A percentile compares a stretch with the other conserved stretches of the same genome.
Evolutionary conservation across 208 protist genomes (phyloP).

Genomic region (Balamuthia mandrillaris): DNA sequence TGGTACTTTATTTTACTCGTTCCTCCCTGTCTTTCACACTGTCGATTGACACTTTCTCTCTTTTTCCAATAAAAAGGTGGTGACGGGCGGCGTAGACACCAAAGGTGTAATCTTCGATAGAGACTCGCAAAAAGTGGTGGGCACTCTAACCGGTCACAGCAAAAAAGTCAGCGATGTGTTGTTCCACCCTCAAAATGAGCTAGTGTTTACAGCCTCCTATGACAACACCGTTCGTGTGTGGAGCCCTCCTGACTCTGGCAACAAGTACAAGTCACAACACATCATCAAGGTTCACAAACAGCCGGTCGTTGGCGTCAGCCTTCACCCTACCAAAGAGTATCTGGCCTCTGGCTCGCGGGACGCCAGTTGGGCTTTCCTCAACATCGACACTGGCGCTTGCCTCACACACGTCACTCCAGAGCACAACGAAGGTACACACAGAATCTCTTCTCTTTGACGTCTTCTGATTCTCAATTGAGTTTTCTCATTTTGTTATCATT

Average conservation of each 20-base stretch:
- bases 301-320: constrained; percentile 52
- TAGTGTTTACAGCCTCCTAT: constrained; percentile 55
- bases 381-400: constrained; percentile 52
- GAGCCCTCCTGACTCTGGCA: neutral
- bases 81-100: constrained; percentile 64
- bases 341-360: constrained; percentile 64
- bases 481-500: neutral
- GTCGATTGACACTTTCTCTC: no score
- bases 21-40: neutral
- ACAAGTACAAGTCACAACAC: neutral
- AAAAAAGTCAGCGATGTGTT: constrained; percentile 51
- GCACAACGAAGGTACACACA: neutral
- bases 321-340: constrained; percentile 71
- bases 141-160: constrained; percentile 45
- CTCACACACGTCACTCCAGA: neutral
- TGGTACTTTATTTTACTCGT: neutral
- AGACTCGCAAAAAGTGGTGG: neutral
- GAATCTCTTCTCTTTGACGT: neutral
- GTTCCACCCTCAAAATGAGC: constrained; percentile 58
- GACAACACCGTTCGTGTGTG: constrained; percentile 66
- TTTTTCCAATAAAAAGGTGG: constrained; percentile 8
- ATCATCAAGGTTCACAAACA: neutral
- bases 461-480: neutral
- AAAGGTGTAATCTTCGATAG: constrained; percentile 66
- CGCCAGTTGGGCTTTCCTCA: constrained; percentile 65